Conservation (phyloP, 768 basidiomycete species). For the Lepiota venenata region DNA sequence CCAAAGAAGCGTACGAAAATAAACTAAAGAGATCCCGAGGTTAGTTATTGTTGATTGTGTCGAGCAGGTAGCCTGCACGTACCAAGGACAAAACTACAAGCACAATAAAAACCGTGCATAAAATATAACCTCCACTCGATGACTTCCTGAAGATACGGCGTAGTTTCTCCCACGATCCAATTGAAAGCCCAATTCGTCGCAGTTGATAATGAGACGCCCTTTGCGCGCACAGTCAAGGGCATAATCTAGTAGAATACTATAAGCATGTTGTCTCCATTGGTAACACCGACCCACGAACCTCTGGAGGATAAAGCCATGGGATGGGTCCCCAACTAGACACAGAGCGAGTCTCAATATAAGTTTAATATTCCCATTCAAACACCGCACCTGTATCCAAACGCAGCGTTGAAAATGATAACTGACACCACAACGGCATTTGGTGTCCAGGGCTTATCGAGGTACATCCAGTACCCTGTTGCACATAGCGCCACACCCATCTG, state of each 20-base stretch:
- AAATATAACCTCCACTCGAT: conserved; percentile 88
- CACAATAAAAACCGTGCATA: conserved; percentile 89
- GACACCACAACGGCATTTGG: conserved; percentile 82
- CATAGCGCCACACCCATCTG: conserved; percentile 77
- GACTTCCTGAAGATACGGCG: conserved; percentile 79
- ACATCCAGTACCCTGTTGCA: conserved; percentile 87
- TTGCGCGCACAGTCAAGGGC: conserved; percentile 79
- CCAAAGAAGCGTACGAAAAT: conserved; percentile 51
- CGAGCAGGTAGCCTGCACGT: conserved; percentile 10
- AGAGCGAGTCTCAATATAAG: conserved; percentile 17
- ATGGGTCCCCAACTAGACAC: conserved; percentile 65
- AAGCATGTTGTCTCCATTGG: not conserved
- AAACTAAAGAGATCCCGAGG: conserved; percentile 38
- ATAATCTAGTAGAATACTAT: conserved; percentile 56
- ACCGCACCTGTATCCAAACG: conserved; percentile 75
- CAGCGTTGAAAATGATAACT: conserved; percentile 86
- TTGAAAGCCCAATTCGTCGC: conserved; percentile 86
- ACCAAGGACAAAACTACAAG: conserved; percentile 75
- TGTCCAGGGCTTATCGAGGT: conserved; percentile 75
- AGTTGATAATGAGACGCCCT: conserved; percentile 88
- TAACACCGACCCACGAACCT: conserved; percentile 36
- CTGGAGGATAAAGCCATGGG: conserved; percentile 79
- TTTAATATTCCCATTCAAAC: not conserved
- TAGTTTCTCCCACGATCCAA: conserved; percentile 80
- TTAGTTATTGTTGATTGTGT: not conserved